Evolutionary conservation across 1,139 yeast genomes (phyloP).

Genomic region (Candida sp.): DNA sequence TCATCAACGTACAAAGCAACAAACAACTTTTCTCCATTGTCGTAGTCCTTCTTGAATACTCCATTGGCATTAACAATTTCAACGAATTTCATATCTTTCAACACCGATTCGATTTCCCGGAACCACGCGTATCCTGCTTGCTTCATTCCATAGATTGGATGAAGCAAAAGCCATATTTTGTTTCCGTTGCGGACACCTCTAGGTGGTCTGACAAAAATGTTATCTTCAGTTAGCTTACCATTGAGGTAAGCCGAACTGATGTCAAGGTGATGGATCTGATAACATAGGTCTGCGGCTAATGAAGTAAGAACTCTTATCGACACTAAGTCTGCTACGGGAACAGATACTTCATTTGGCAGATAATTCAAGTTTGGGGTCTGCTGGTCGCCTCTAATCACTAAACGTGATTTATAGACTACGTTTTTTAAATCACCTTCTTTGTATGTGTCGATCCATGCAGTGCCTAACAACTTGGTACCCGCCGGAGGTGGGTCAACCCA

Average conservation of each 20-base stretch:
- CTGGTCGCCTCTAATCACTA: slow-evolving; percentile 1
- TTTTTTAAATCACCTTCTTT: neutral
- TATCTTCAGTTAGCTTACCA: neutral
- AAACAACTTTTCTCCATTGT: neutral
- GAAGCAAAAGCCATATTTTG: slow-evolving; percentile 6
- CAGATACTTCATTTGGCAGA: neutral
- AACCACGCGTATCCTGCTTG: slow-evolving; percentile 10
- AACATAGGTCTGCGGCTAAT: neutral
- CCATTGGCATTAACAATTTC: neutral
- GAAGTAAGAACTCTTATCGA: slow-evolving; percentile 2
- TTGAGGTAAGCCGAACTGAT: slow-evolving; percentile 4
- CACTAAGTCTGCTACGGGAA: slow-evolving; percentile 2
- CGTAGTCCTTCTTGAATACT: neutral
- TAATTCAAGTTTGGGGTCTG: neutral
- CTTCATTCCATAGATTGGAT: slow-evolving; percentile 9
- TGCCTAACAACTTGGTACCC: neutral
- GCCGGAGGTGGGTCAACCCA: neutral
- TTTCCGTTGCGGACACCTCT: neutral
- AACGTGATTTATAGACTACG: neutral
- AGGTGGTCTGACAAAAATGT: slow-evolving; percentile 1
- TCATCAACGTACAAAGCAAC: slow-evolving; percentile 8
- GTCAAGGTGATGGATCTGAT: slow-evolving; percentile 3
- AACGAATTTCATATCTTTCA: neutral
- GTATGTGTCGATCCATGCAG: neutral
- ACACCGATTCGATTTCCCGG: slow-evolving; percentile 1